phyloP scores from a whole-genome alignment of 164 flowering plant genomes.

The Aristolochia contorta region DNA sequence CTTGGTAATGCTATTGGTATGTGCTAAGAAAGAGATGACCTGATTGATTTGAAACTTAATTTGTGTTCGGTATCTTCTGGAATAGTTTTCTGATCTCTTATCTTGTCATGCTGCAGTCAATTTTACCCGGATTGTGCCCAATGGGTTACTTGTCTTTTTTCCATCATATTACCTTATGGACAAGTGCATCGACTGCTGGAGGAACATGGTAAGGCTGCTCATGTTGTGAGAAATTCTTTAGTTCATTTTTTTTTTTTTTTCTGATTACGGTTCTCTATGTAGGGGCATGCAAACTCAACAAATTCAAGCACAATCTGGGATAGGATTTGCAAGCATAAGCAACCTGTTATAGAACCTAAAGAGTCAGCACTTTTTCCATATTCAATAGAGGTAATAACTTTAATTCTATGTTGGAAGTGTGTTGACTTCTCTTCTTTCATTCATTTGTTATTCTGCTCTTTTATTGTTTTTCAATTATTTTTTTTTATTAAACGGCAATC shows the following conservation, averaged over 20 bases:
- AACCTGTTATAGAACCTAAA: conserved; percentile 89
- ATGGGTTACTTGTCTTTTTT: conserved; percentile 92
- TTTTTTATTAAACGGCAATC: not conserved
- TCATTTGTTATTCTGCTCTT: not conserved
- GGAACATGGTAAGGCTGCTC: conserved; percentile 40
- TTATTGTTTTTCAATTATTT: not conserved
- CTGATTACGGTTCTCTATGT: conserved; percentile 5
- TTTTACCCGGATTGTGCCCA: conserved; percentile 93
- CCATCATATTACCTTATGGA: conserved; percentile 90
- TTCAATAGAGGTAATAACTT: conserved; percentile 55
- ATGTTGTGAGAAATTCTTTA: not conserved
- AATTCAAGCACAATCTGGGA: conserved; percentile 73
- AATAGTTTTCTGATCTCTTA: not conserved
- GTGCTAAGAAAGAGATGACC: conserved; percentile 5
- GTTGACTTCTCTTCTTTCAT: not conserved
- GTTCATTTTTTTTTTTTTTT: not conserved
- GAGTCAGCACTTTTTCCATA: conserved; percentile 66
- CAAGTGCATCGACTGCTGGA: conserved; percentile 78
- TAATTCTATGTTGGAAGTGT: not conserved
- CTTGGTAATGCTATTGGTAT: conserved; percentile 97
- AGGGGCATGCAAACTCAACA: conserved; percentile 43
- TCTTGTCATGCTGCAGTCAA: conserved; percentile 49
- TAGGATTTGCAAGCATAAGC: conserved; percentile 85
- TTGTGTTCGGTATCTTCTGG: not conserved
- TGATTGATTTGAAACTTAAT: not conserved